Percentiles rank a stretch among this genome's conserved stretches.
Conservation (phyloP, 805 yeast species). For the Cyberlindnera suaveolens region DNA sequence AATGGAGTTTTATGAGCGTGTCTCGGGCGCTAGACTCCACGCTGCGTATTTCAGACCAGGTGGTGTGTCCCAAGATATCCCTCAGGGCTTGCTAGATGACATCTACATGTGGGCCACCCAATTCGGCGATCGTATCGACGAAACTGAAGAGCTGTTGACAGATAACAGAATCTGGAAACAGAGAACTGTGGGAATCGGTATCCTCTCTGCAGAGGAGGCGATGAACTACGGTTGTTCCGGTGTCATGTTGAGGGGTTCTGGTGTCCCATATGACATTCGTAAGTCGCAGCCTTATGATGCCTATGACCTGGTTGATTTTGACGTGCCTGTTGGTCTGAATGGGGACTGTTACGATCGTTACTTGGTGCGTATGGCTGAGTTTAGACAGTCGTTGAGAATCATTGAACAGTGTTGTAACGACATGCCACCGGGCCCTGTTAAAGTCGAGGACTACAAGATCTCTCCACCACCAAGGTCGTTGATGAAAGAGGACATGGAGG, state of each 20-base stretch:
- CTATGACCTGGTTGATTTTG: conserved; percentile 79
- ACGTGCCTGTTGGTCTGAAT: conserved; percentile 76
- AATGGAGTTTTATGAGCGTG: conserved; percentile 90
- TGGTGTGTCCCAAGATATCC: conserved; percentile 85
- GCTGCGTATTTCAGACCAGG: conserved; percentile 88
- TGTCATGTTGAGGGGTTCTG: conserved; percentile 88
- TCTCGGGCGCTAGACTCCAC: conserved; percentile 85
- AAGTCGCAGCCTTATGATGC: conserved; percentile 89
- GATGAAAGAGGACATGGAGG: conserved; percentile 93
- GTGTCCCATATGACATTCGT: conserved; percentile 81
- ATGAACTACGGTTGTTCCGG: conserved; percentile 76
- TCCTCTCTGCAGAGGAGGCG: conserved; percentile 81
- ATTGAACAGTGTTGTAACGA: conserved; percentile 86
- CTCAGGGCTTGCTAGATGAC: conserved; percentile 81
- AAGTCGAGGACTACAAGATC: conserved; percentile 85
- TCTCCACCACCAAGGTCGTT: conserved; percentile 72
- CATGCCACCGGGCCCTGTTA: conserved; percentile 89
- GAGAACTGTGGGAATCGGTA: conserved; percentile 77
- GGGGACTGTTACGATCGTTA: conserved; percentile 93
- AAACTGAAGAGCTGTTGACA: conserved; percentile 81
- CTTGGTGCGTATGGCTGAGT: conserved; percentile 84
- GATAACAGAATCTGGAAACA: conserved; percentile 91
- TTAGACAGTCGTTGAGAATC: conserved; percentile 84
- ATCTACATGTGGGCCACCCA: conserved; percentile 96
- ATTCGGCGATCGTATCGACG: conserved; percentile 89